phyloP scores from a whole-genome alignment of 1,139 yeast species.

The Kodamaea arcana region DNA sequence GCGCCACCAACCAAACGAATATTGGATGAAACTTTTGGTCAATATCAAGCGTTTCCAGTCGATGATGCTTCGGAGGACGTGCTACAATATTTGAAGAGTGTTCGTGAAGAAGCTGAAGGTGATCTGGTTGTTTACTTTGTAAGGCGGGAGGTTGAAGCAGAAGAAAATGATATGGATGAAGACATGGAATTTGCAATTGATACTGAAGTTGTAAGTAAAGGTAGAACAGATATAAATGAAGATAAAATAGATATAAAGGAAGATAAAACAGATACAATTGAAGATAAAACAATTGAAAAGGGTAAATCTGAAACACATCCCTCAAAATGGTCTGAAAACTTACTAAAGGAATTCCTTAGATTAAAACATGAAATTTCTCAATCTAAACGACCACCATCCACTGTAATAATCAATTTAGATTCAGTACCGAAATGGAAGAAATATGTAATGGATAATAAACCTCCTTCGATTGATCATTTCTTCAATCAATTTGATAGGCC shows the following conservation, averaged over 20 bases:
- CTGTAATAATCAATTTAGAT: constrained; percentile 9
- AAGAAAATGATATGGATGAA: neutral
- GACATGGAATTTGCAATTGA: neutral
- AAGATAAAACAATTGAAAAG: no score
- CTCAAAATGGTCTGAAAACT: neutral
- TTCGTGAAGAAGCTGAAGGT: constrained; percentile 29
- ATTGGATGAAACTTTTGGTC: constrained; percentile 18
- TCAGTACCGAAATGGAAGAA: constrained; percentile 33
- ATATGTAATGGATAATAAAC: constrained; percentile 22
- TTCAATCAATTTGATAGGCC: constrained; percentile 25
- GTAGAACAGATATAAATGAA: neutral
- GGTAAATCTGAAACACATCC: no score
- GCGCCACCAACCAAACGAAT: neutral
- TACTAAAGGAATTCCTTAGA: constrained; percentile 2
- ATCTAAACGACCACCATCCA: neutral
- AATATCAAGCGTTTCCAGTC: constrained; percentile 22
- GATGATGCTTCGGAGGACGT: constrained; percentile 18
- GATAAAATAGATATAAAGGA: neutral
- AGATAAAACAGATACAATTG: no score
- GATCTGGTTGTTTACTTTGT: constrained; percentile 11
- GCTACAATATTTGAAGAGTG: constrained; percentile 23
- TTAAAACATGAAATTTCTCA: neutral
- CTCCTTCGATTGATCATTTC: constrained; percentile 26
- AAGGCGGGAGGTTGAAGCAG: neutral
- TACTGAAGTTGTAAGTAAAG: neutral